Evolutionary conservation across 2,329 filamentous ascomycete genomes (phyloP), one percentile per base, ranked within the genome.

Genomic region (Curvularia lunata): DNA sequence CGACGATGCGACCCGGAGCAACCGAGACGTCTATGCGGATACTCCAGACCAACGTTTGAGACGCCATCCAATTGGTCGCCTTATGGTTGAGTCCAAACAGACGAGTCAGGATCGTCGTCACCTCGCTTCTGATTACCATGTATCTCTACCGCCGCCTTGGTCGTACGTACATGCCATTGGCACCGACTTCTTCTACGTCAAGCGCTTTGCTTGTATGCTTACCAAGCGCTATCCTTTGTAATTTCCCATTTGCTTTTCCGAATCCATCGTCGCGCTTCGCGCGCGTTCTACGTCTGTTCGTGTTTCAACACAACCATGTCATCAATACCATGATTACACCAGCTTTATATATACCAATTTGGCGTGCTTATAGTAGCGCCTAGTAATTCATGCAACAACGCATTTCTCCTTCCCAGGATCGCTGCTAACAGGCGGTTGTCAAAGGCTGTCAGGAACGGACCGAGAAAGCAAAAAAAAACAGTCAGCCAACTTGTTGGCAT

Each of bases 281-380:
- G 57, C 57, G 61, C 62, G 30, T 32, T 40, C 56, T 48, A 58
- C 7, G 30, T 30, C 55, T 55, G 25, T 25, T 13, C 23, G 28
- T 32, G 58, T 52, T 52, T 56, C 54, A 53, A 40, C 54, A 25
- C 28, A 49, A 32, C 52, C 60, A 57, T 52, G 51, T 61, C 57
- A 21, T 19, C n/a, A 56, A 61, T 54, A 56, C 43, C 21, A 46
- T 30, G 7, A 30, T 21, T 19, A 21, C 16, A 42, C 43, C 45
- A 49, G 58, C 56, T n/a, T n/a, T 46, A 57, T 58, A 56, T 32
- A 8, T 16, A 12, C 37, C 53, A 56, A 56, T 23, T 30, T 37
- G 12, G 28, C 18, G 18, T 30, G 42, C 49, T 37, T 47, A 40
- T 53, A 28, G 45, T 38, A 19, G 43, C 43, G 54, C 45, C 27